Percentiles rank a stretch among this genome's conserved stretches.
These are phyloP conservation scores for Xylaria hypoxylon DNA, from an alignment of 2,329 filamentous ascomycete genomes.

Conservation along the genomic window DNA sequence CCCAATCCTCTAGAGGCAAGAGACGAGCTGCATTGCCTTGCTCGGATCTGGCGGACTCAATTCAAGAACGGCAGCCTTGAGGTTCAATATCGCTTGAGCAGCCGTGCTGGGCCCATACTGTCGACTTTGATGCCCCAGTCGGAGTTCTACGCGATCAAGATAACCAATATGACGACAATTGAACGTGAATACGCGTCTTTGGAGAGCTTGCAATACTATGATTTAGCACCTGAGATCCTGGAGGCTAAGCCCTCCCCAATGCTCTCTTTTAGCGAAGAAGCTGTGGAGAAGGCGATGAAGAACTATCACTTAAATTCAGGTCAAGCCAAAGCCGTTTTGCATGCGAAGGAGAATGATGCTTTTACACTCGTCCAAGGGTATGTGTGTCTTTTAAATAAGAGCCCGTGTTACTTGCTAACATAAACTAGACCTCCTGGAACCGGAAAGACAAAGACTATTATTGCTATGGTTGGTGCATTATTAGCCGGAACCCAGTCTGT, in stretches of 20 bases:
- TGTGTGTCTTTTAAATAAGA: constrained; percentile 42
- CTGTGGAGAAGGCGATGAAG: constrained; percentile 73
- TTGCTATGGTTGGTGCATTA: constrained; percentile 92
- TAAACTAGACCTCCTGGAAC: constrained; percentile 83
- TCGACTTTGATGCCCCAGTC: constrained; percentile 75
- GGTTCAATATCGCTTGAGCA: constrained; percentile 85
- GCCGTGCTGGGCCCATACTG: constrained; percentile 70
- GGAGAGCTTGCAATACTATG: constrained; percentile 92
- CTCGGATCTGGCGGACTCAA: constrained; percentile 81
- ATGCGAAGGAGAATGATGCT: constrained; percentile 93
- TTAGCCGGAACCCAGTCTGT: constrained; percentile 67
- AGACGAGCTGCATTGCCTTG: constrained; percentile 82
- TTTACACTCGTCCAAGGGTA: constrained; percentile 96
- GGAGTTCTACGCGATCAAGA: constrained; percentile 79
- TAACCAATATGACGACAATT: constrained; percentile 92
- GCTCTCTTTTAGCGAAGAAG: constrained; percentile 81
- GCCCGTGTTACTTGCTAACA: constrained; percentile 47
- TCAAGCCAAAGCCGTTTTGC: constrained; percentile 91
- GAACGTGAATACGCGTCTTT: constrained; percentile 95
- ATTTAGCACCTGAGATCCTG: constrained; percentile 92
- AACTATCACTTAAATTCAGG: constrained; percentile 89
- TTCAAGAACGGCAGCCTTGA: constrained; percentile 86
- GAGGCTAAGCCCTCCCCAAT: constrained; percentile 91
- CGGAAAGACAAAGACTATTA: constrained; percentile 97
- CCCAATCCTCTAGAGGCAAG: constrained; percentile 75